phyloP scores from a whole-genome alignment of 1,284 basidiomycete genomes.

The Ceratorhiza oryzae-sativae region DNA sequence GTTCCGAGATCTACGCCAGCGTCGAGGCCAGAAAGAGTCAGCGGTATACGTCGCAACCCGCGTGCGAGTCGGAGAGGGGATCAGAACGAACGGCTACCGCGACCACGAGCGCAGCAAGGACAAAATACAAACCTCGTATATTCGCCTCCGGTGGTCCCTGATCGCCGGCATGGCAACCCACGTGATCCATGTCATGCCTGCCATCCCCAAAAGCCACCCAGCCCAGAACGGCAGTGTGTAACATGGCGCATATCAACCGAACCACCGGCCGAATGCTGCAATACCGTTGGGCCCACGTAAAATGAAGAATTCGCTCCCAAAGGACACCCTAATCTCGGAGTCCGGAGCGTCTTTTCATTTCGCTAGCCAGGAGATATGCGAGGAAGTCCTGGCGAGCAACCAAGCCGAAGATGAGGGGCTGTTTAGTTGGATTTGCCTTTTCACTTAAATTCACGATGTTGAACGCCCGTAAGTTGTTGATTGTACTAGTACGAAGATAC shows the following conservation, averaged over 20 bases:
- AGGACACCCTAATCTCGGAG: neutral
- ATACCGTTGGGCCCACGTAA: too few relatives aligned
- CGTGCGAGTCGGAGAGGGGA: neutral
- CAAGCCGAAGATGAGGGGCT: neutral
- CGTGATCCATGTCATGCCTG: conserved; percentile 19
- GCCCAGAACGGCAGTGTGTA: neutral
- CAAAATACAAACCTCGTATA: conserved; percentile 17
- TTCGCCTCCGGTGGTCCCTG: neutral
- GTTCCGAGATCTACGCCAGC: conserved; percentile 24
- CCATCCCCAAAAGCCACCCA: too few relatives aligned
- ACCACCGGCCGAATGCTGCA: too few relatives aligned
- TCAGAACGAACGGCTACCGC: conserved; percentile 4
- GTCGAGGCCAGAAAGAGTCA: neutral
- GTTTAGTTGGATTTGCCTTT: too few relatives aligned
- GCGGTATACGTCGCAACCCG: neutral
- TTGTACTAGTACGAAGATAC: too few relatives aligned
- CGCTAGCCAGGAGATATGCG: neutral
- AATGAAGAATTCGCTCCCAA: too few relatives aligned
- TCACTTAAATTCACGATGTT: neutral
- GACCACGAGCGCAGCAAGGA: conserved; percentile 5
- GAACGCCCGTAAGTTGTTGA: too few relatives aligned
- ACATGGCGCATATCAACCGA: too few relatives aligned
- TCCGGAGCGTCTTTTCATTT: neutral
- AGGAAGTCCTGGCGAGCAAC: neutral
- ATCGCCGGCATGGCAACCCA: conserved; percentile 33